A percentile compares a stretch with the other conserved stretches of the same genome.
These are phyloP conservation scores for Fusarium lateritium DNA, from an alignment of 2,329 filamentous ascomycete genomes.

Conservation along the genomic window DNA sequence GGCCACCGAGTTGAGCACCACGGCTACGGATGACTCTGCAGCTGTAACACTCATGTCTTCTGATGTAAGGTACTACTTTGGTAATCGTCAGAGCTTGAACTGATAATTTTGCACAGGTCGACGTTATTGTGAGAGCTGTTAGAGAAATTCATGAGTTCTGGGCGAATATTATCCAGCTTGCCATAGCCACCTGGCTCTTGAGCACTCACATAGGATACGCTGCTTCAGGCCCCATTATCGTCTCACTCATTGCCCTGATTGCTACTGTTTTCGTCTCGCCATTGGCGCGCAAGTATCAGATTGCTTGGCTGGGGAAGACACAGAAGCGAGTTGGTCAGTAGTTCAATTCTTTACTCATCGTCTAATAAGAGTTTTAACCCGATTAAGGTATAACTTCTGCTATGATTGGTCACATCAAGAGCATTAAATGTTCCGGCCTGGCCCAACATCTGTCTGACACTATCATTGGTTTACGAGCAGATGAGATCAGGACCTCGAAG, in stretches of 20 bases:
- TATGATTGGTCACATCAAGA: conserved; percentile 59
- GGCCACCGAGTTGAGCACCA: conserved; percentile 50
- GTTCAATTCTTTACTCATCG: fast-evolving
- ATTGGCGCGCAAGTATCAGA: conserved; percentile 49
- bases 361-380: not conserved
- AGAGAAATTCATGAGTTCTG: conserved; percentile 56
- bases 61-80: conserved; percentile 49
- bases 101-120: conserved; percentile 48
- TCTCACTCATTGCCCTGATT: conserved; percentile 48
- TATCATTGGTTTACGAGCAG: conserved; percentile 51
- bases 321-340: conserved; percentile 50
- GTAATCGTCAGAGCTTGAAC: not conserved
- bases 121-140: conserved; percentile 55
- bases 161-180: conserved; percentile 55
- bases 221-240: conserved; percentile 53
- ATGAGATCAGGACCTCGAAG: conserved; percentile 55
- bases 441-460: conserved; percentile 50
- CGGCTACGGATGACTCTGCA: conserved; percentile 51
- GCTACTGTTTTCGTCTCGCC: conserved; percentile 49
- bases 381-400: conserved; percentile 49
- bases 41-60: conserved; percentile 60
- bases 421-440: conserved; percentile 59
- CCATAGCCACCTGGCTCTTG: conserved; percentile 53
- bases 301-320: conserved; percentile 47
- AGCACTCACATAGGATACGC: conserved; percentile 54